Base-by-base conservation (phyloP, 2,329 filamentous ascomycete species). In the Dactylellina cionopaga region DNA sequence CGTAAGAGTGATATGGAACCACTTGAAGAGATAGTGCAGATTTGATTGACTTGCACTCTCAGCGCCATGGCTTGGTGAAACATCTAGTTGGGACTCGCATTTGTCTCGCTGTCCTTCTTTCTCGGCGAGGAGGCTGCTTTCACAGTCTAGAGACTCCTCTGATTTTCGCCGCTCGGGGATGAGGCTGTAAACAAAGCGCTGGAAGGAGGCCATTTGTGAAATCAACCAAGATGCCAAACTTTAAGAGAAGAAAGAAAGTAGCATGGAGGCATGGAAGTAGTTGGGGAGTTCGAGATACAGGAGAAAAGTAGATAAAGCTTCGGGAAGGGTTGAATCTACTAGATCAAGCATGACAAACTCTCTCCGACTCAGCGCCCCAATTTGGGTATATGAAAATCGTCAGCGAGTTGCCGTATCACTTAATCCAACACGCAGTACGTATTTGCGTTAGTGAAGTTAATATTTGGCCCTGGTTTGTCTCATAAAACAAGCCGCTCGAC, bases 101-200 rank as follows among this genome's bases (percentile, higher is more conserved):
- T 52, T 52, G 47, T 55, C 49, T 24, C 19, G 3, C 19, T 24
- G 5, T 10, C 29, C 52, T 56, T 56, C 52, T 31, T 56, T 56
- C 24, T 31, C 52, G 13, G 19, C 4, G 37, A 56, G 52, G 37
- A 56, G 52, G 19, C 19, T 43, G 24, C 52, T 56, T 56, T 56
- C 52, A 43, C 52, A 25, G 19, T 56, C 52, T 33, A 43, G 15
- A 56, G 52, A 56, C 35, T 56, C 52, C 9, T 56, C 52, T 31
- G 52, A 56, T 56, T 43, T 56, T 31, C 52, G 52, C 19, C 51
- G 31, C n/a, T 56, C 52, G 6, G 52, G 52, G 43, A 56, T 56
- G 22, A 56, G 19, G n/a, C 52, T 56, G 52, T 56, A 56, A 27
- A 55, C 33, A 31, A 56, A 56, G 19, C 37, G 52, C 11, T 15